phyloP scores from a whole-genome alignment of 1,284 basidiomycete species.

The Meira nashicola region DNA sequence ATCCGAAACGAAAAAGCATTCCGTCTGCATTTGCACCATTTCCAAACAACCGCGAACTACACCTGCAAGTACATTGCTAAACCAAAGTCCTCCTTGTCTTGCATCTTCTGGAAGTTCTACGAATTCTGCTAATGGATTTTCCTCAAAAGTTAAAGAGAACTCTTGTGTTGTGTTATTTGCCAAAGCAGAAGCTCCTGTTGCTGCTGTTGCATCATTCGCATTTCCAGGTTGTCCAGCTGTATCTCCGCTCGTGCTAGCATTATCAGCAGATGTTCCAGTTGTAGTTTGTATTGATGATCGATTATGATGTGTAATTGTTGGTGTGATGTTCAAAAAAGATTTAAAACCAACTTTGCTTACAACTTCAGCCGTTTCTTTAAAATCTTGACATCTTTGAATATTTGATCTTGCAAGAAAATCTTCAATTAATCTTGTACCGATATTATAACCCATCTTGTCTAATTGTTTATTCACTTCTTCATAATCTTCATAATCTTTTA shows the following conservation, averaged over 20 bases:
- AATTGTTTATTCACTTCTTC: conserved; percentile 68
- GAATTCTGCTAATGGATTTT: conserved; percentile 95
- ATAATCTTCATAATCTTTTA: conserved; percentile 99
- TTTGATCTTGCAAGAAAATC: conserved; percentile 87
- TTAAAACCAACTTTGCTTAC: conserved; percentile 76
- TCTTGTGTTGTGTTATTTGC: conserved; percentile 2
- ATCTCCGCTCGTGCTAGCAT: not conserved
- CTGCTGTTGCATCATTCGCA: conserved; percentile 8
- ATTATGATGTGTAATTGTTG: conserved; percentile 66
- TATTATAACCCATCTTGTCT: conserved; percentile 84
- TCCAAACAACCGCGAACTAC: conserved; percentile 88
- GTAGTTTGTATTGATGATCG: not conserved
- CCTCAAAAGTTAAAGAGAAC: conserved; percentile 63
- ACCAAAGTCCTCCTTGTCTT: conserved; percentile 70
- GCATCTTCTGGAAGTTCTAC: conserved; percentile 93
- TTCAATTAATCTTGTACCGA: conserved; percentile 91
- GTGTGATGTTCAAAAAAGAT: conserved; percentile 90
- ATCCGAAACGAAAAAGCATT: conserved; percentile 83
- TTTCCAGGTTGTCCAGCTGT: not conserved
- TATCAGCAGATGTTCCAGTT: not conserved
- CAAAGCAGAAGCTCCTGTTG: conserved; percentile 16
- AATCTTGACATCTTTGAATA: conserved; percentile 69
- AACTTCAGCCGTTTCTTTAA: conserved; percentile 73
- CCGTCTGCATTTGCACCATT: conserved; percentile 99
- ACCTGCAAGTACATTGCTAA: conserved; percentile 90